Base-by-base conservation (phyloP, 1,284 basidiomycete genomes). In the Leccinum insigne region DNA sequence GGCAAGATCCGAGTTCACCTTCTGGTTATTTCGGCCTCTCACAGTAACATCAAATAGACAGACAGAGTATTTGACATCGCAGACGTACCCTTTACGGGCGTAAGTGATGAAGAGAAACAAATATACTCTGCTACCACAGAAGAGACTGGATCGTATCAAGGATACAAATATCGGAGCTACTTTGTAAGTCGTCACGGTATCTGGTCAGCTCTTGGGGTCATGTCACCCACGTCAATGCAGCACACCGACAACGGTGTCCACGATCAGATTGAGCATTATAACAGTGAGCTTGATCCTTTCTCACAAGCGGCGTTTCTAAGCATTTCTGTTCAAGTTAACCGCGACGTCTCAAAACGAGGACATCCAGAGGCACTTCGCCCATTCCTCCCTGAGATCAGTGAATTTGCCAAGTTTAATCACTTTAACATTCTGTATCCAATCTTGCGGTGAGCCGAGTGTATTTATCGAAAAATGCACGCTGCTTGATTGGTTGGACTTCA, bases 1-100 rank as follows among this genome's bases (percentile, higher is more conserved):
- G 78, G 87, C 81, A 64, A 60, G 71, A 14, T 47, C n/a, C 32
- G 18, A 21, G 18, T 47, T 16, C 0, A 4, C 2, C n/a, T 9
- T 49, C 14, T 21, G 29, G 35, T 56, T 54, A 10, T n/a, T 47
- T 40, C 3, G 29, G 44, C 42, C 18, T 16, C 47, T 61, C 0
- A 38, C 38, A 44, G 16, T n/a, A 13, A 68, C 38, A 42, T 18
- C 10, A 18, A 13, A 18, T 42, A 85, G 84, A 84, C 79, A 14
- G 77, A 81, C n/a, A 80, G 86, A 32, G 82, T 89, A 52, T 84
- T 89, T 65, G 85, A 88, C 69, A 86, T 91, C 62, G 87, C 86
- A 18, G 82, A 91, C 67, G 69, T 89, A 13, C 83, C 88, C 0
- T 87, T 92, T 69, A 71, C 82, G 0, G 76, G 78, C 47, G 86